Conservation (phyloP, 805 yeast genomes). For the Ogataea pini region DNA sequence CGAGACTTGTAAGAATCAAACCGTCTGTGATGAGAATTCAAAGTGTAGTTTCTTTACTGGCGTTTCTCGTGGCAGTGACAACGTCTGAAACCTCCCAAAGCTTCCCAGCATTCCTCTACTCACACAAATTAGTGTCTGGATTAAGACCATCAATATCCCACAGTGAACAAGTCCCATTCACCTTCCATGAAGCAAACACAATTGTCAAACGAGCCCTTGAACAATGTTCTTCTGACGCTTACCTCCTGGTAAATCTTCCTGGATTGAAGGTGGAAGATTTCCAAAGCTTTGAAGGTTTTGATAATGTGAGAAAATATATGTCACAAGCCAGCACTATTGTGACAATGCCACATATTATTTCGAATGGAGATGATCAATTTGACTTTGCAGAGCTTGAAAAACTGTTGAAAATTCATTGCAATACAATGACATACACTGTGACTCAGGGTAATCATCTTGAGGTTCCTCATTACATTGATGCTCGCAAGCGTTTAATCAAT, state of each 20-base stretch:
- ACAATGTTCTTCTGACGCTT: slow-evolving; percentile 56
- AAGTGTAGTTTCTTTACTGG: neutral
- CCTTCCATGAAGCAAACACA: slow-evolving; percentile 24
- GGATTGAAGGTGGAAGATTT: slow-evolving; percentile 52
- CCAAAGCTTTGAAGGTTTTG: slow-evolving; percentile 43
- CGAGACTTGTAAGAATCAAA: too few species aligned
- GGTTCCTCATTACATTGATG: slow-evolving; percentile 60
- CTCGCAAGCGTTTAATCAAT: slow-evolving; percentile 59
- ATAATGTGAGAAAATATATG: slow-evolving; percentile 50
- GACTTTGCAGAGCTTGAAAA: slow-evolving; percentile 47
- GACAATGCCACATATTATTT: slow-evolving; percentile 53
- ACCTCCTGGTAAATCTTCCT: slow-evolving; percentile 55
- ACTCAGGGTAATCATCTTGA: slow-evolving; percentile 43
- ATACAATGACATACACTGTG: slow-evolving; percentile 46
- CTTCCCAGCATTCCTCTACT: slow-evolving; percentile 32
- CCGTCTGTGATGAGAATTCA: too few species aligned
- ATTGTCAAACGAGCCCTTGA: slow-evolving; percentile 26
- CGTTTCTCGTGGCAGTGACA: neutral
- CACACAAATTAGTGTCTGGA: slow-evolving; percentile 33
- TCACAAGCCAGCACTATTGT: slow-evolving; percentile 60
- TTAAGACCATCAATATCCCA: slow-evolving; percentile 32
- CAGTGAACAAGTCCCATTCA: slow-evolving; percentile 34
- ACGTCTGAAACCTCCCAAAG: slow-evolving; percentile 2
- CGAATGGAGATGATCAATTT: slow-evolving; percentile 31
- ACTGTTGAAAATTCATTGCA: slow-evolving; percentile 50